phyloP scores from a whole-genome alignment of 371 early-diverging fungal genomes.

The Dinochytrium kinnereticum region DNA sequence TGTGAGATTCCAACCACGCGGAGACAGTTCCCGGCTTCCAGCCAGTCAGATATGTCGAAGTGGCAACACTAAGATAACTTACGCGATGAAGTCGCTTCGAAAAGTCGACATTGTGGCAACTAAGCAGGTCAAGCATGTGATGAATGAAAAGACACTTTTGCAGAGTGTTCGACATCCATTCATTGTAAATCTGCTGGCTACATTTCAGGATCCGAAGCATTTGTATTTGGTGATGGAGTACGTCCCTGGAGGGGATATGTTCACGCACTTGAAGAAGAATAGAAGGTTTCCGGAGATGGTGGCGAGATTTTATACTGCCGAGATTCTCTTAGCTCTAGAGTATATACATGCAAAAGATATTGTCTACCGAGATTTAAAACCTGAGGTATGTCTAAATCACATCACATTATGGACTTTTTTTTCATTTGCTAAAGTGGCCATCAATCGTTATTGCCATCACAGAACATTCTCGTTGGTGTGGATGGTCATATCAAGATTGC shows the following conservation, averaged over 20 bases:
- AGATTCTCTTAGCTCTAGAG: constrained; percentile 61
- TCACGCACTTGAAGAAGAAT: constrained; percentile 43
- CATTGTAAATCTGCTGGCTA: constrained; percentile 63
- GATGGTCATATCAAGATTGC: constrained; percentile 96
- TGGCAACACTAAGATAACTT: constrained; percentile 4
- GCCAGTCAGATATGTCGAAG: constrained; percentile 3
- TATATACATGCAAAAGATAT: constrained; percentile 60
- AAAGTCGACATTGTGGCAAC: constrained; percentile 88
- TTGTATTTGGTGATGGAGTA: constrained; percentile 84
- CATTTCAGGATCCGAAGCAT: constrained; percentile 76
- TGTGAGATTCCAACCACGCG: constrained; percentile 7
- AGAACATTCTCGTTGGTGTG: constrained; percentile 80
- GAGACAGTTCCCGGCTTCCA: constrained; percentile 6
- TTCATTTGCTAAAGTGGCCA: too few relatives aligned
- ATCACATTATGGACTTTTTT: too few relatives aligned
- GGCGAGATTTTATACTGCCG: constrained; percentile 56
- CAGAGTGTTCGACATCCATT: constrained; percentile 80
- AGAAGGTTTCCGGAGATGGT: constrained; percentile 39
- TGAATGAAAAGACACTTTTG: constrained; percentile 91
- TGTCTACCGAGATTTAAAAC: constrained; percentile 67
- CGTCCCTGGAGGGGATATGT: constrained; percentile 70
- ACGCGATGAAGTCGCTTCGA: constrained; percentile 93
- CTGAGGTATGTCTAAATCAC: constrained; percentile 46
- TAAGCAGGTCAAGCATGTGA: constrained; percentile 94
- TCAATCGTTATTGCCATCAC: too few relatives aligned